Base-by-base conservation (phyloP, 1,139 yeast genomes). In the Pichia sp. region DNA sequence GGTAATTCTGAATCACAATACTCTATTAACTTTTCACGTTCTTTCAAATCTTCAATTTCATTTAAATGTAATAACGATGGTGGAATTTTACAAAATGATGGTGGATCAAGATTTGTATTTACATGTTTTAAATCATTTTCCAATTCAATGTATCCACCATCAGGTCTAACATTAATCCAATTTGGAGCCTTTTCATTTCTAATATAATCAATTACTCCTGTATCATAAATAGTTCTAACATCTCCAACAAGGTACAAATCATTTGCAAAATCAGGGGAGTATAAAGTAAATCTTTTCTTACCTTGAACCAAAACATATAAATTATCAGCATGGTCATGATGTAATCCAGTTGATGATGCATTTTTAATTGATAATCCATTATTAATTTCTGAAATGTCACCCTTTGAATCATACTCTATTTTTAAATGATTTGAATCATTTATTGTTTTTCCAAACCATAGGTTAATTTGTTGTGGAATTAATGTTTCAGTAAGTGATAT, bases 241-340 rank as follows among this genome's bases (percentile, higher is more conserved):
- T 73, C 72, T 0, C 91, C 93, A 19, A 81, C 79, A 0, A 90
- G 83, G 62, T 75, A 73, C 62, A 85, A 67, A 53, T 74, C 74
- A 7, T 66, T 65, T 0, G 85, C 87, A 60, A 80, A 85, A 28
- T 70, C 69, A 1, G 93, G 91, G 10, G 84, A 72, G 61, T 74
- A 83, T 5, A 85, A 59, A 0, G 90, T 83, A 63, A 85, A 84
- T 55, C 89, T 64, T 61, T 85, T 85, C n/a, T 64, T 62, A 0
- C 91, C 93, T 31, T 74, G 69, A 1, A 81, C 63, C 1, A 85
- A 75, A 3, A 84, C 70, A 63, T 85, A 85, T 42, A 84, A 68
- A 61, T 85, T 85, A 62, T 84, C 90, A 0, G 91, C 87, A 66
- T 84, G 90, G 63, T 85, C 93, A 63, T 85, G 93, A 60, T 85